Percentiles rank a stretch among this genome's conserved stretches.
These are phyloP conservation scores for Exophiala lecanii-corni DNA, from an alignment of 2,329 filamentous ascomycete species.

Conservation along the genomic window DNA sequence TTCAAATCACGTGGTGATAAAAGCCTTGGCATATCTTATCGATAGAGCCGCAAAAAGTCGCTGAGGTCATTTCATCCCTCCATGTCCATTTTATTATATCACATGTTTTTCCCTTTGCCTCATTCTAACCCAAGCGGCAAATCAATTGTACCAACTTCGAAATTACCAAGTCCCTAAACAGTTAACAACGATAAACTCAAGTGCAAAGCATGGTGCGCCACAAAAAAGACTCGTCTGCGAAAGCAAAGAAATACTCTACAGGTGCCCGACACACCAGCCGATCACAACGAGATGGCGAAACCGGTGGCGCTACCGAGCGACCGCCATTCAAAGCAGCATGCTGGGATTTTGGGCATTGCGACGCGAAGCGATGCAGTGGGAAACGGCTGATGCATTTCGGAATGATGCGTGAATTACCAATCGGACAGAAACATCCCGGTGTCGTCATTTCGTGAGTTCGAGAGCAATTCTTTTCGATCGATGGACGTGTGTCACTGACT, in stretches of 20 bases:
- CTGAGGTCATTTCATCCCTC: no score
- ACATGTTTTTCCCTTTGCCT: no score
- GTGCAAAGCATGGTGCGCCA: constrained; percentile 90
- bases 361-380: constrained; percentile 92
- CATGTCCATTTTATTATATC: no score
- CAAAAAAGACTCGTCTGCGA: constrained; percentile 77
- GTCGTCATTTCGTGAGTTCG: constrained; percentile 72
- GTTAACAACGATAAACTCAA: no score
- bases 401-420: constrained; percentile 84
- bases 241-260: constrained; percentile 66
- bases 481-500: no score
- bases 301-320: constrained; percentile 33
- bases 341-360: constrained; percentile 97
- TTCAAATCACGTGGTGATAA: no score
- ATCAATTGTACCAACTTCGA: no score
- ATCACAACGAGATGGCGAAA: constrained; percentile 41
- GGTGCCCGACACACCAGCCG: constrained; percentile 54
- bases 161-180: no score
- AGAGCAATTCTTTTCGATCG: no score
- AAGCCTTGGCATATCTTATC: no score
- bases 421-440: constrained; percentile 87
- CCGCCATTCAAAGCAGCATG: constrained; percentile 82
- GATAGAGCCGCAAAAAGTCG: no score
- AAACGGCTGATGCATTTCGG: constrained; percentile 91
- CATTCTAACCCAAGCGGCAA: no score